Conservation (phyloP, 2,329 filamentous ascomycete species). For the Aspergillus jensenii region DNA sequence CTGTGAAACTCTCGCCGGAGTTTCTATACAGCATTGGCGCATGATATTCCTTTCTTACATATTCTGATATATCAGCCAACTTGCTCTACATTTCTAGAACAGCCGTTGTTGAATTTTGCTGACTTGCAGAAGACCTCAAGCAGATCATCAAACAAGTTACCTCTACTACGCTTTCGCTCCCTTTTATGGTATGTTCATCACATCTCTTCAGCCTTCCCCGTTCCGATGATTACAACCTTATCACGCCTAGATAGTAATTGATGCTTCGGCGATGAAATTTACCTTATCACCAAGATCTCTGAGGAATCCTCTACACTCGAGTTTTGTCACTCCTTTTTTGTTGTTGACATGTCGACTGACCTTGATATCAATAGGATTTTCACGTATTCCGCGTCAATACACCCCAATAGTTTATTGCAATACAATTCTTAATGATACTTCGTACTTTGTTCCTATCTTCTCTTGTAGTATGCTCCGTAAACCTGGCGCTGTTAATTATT, state of each 20-base stretch:
- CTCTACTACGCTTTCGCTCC: not conserved
- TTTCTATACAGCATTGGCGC: constrained; percentile 69
- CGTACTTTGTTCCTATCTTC: not conserved
- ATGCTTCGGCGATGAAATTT: constrained; percentile 60
- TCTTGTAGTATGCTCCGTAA: not conserved
- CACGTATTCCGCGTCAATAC: no score
- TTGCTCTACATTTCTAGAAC: not conserved
- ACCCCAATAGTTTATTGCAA: not conserved
- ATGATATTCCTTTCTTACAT: constrained; percentile 98
- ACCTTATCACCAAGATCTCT: constrained; percentile 68
- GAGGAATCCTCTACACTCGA: constrained; percentile 44
- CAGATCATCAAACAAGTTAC: constrained; percentile 5
- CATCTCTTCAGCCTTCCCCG: constrained; percentile 15
- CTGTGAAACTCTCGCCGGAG: constrained; percentile 90
- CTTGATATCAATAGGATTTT: constrained; percentile 5
- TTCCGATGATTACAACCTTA: constrained; percentile 66
- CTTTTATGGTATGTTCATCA: constrained; percentile 24
- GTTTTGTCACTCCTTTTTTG: constrained; percentile 14
- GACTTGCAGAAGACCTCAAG: constrained; percentile 24
- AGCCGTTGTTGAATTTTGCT: constrained; percentile 17
- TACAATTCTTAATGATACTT: not conserved
- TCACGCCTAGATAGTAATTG: constrained; percentile 68
- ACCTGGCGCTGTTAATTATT: not conserved
- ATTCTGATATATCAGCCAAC: constrained; percentile 70
- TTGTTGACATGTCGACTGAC: constrained; percentile 23